Conservation (phyloP, 805 yeast genomes). For the Pichia deserticola region DNA sequence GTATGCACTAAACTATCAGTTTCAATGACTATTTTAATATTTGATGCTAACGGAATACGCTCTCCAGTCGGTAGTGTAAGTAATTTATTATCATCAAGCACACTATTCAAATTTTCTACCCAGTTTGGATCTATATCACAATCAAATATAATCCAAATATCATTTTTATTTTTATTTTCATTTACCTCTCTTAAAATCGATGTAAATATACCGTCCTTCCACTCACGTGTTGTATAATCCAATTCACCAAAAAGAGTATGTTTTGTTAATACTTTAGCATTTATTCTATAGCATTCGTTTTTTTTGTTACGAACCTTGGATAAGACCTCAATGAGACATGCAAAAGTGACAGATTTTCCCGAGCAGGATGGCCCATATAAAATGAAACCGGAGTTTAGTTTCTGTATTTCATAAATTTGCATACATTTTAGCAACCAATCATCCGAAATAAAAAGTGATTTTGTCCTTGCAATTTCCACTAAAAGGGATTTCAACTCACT, state of each 20-base stretch:
- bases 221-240: constrained; percentile 75
- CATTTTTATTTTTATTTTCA: constrained; percentile 50
- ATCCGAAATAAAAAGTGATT: constrained; percentile 30
- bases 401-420: constrained; percentile 57
- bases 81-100: constrained; percentile 77
- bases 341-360: constrained; percentile 62
- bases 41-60: constrained; percentile 57
- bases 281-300: constrained; percentile 39
- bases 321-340: constrained; percentile 34
- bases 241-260: constrained; percentile 59
- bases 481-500: constrained; percentile 24
- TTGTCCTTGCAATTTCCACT: constrained; percentile 20
- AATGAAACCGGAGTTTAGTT: constrained; percentile 70
- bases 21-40: constrained; percentile 68
- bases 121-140: constrained; percentile 93
- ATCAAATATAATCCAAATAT: constrained; percentile 78
- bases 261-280: constrained; percentile 70
- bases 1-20: constrained; percentile 58
- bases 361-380: constrained; percentile 68
- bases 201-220: constrained; percentile 87
- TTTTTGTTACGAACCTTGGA: constrained; percentile 26
- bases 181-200: constrained; percentile 50
- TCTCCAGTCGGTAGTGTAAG: constrained; percentile 89
- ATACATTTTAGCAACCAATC: constrained; percentile 46
- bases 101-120: constrained; percentile 87